Percentiles rank a stretch among this genome's conserved stretches.
Conservation (phyloP, 2,329 filamentous ascomycete genomes). For the Xylaria sp. region DNA sequence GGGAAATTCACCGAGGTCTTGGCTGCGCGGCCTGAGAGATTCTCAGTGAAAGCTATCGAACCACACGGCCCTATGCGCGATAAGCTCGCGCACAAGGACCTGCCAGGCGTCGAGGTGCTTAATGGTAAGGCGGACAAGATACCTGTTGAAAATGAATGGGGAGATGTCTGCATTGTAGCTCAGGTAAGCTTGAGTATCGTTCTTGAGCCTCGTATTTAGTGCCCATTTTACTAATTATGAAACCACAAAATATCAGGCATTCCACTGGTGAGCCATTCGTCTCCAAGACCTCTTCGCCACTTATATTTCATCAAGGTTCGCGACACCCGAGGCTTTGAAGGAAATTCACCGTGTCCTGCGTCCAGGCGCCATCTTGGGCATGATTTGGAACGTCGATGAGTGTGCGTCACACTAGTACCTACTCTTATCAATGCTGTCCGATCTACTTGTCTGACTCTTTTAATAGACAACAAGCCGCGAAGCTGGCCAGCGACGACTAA, state of each 20-base stretch:
- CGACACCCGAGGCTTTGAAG: conserved; percentile 67
- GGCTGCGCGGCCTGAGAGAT: conserved; percentile 66
- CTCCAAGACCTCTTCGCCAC: conserved; percentile 2
- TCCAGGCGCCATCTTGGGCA: conserved; percentile 67
- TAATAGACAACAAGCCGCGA: conserved; percentile 70
- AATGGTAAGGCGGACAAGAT: conserved; percentile 69
- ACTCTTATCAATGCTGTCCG: not conserved
- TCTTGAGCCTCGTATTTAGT: not conserved
- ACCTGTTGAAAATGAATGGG: conserved; percentile 65
- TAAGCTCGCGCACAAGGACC: conserved; percentile 66
- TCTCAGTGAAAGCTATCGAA: conserved; percentile 70
- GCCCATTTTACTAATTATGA: conserved; percentile 26
- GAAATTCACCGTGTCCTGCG: conserved; percentile 75
- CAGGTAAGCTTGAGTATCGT: conserved; percentile 60
- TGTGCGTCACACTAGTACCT: conserved; percentile 60
- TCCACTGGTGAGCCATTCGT: conserved; percentile 60
- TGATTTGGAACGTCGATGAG: conserved; percentile 81
- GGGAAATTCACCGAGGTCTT: conserved; percentile 76
- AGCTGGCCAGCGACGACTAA: conserved; percentile 63
- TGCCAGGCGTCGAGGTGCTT: conserved; percentile 64
- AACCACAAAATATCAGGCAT: conserved; percentile 47
- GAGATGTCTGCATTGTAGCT: conserved; percentile 72
- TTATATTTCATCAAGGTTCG: conserved; percentile 66
- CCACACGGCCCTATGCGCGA: conserved; percentile 74
- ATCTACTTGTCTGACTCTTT: conserved; percentile 29